Conservation (phyloP, 2,329 filamentous ascomycete genomes). For the Ophiosphaerella narmari region DNA sequence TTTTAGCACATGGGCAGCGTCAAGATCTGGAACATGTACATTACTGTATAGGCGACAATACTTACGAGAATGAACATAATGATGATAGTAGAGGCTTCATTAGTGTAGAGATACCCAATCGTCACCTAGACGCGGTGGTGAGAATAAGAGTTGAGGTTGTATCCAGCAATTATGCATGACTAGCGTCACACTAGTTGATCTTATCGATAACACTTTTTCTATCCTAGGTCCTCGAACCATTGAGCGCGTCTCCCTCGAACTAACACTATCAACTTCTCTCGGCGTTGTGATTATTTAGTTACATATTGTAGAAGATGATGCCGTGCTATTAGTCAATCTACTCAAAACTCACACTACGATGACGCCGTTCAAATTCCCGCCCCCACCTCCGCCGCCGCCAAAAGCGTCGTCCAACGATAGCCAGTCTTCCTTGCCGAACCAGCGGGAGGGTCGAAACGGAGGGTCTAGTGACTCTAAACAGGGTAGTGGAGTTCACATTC, state of each 20-base stretch:
- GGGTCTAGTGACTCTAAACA: conserved; percentile 36
- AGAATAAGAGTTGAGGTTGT: conserved; percentile 5
- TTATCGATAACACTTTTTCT: conserved; percentile 26
- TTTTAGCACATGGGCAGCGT: background rate
- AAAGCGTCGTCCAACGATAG: conserved; percentile 37
- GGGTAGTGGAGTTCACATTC: conserved; percentile 24
- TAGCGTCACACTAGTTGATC: conserved; percentile 15
- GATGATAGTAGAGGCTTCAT: conserved; percentile 26
- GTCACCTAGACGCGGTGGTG: conserved; percentile 19
- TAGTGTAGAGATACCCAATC: conserved; percentile 17
- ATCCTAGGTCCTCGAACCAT: no score
- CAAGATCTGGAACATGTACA: background rate
- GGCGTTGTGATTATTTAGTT: background rate
- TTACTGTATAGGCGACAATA: background rate
- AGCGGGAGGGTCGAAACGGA: conserved; percentile 30
- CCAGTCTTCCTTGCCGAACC: conserved; percentile 31
- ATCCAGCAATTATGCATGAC: conserved; percentile 1
- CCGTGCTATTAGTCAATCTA: background rate
- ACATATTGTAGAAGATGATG: background rate
- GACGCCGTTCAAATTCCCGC: conserved; percentile 53
- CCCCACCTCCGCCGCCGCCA: conserved; percentile 51
- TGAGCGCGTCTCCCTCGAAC: background rate
- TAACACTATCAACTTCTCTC: background rate
- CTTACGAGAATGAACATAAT: conserved; percentile 50
- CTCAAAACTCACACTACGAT: background rate